Percentiles rank a stretch among this genome's conserved stretches.
phyloP scores from a whole-genome alignment of 2,329 filamentous ascomycete species.

The Trichoderma sp. region DNA sequence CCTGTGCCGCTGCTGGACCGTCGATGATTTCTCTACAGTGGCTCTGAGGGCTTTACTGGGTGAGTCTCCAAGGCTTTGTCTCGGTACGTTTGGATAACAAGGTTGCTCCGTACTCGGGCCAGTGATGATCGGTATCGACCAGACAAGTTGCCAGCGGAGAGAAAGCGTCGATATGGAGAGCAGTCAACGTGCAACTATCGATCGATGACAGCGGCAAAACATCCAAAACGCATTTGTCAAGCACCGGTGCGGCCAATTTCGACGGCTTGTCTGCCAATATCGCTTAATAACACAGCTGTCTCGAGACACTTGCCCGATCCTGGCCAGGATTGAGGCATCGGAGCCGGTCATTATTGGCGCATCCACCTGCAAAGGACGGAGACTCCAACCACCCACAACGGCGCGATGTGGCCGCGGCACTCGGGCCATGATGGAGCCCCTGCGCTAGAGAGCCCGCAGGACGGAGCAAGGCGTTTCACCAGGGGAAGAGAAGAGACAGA shows the following conservation, averaged over 20 bases:
- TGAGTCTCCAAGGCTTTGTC: not conserved
- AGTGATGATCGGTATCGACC: no score
- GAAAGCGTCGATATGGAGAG: not conserved
- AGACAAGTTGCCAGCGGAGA: no score
- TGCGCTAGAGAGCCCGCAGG: constrained; percentile 22
- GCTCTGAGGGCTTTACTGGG: not conserved
- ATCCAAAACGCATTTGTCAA: not conserved
- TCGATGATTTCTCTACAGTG: not conserved
- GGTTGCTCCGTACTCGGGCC: no score
- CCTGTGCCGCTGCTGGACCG: constrained; percentile 6
- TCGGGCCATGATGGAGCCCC: constrained; percentile 23
- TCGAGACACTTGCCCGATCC: constrained; percentile 19
- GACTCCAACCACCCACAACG: constrained; percentile 19
- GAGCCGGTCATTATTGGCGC: constrained; percentile 20
- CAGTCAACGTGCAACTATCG: not conserved
- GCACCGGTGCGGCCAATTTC: not conserved
- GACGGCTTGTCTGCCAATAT: constrained; percentile 12
- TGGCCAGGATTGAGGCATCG: constrained; percentile 12
- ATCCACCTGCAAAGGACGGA: constrained; percentile 11
- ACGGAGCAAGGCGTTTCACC: constrained; percentile 21
- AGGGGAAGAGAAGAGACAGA: not conserved
- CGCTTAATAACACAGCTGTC: constrained; percentile 16
- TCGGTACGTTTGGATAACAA: no score
- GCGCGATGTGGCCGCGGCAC: constrained; percentile 24
- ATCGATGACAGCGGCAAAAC: constrained; percentile 6